These are phyloP conservation scores for Favolaschia claudopus DNA, from an alignment of 768 basidiomycete species.

Conservation along the genomic window DNA sequence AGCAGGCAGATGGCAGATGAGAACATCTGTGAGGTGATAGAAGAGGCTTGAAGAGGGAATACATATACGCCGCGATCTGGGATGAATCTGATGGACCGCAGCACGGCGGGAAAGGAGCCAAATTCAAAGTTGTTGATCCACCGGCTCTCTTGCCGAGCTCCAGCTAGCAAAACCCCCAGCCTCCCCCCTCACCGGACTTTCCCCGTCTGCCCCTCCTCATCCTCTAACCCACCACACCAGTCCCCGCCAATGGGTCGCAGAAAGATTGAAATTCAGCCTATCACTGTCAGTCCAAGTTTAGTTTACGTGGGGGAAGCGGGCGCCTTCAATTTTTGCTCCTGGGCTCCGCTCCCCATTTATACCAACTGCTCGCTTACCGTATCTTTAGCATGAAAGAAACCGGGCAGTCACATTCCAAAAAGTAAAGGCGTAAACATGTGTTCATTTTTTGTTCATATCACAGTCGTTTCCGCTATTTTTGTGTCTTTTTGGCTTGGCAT, in stretches of 20 bases:
- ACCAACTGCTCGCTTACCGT: slow-evolving; percentile 42
- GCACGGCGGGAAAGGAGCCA: slow-evolving; percentile 17
- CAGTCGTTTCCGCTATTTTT: slow-evolving; percentile 65
- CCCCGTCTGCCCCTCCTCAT: not conserved
- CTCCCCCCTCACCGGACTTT: no score
- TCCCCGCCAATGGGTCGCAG: slow-evolving; percentile 66
- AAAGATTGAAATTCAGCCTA: slow-evolving; percentile 86
- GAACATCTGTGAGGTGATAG: no score
- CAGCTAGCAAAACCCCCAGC: slow-evolving; percentile 19
- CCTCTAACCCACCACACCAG: not conserved
- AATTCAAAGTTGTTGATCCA: slow-evolving; percentile 7
- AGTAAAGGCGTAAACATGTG: slow-evolving; percentile 49
- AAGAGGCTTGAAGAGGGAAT: no score
- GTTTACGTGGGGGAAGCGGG: slow-evolving; percentile 27
- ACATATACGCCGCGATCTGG: no score
- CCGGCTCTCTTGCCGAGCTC: slow-evolving; percentile 16
- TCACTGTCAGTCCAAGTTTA: slow-evolving; percentile 61
- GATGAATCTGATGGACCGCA: no score
- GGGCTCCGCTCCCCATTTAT: slow-evolving; percentile 35
- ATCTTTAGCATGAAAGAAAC: slow-evolving; percentile 87
- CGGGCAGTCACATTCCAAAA: slow-evolving; percentile 92
- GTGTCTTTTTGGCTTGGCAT: slow-evolving; percentile 53
- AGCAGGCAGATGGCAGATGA: no score
- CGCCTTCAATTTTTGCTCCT: slow-evolving; percentile 22
- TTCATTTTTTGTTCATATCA: no score